Evolutionary conservation across 2,329 filamentous ascomycete genomes (phyloP).

Genomic region (Teratosphaeria nubilosa): DNA sequence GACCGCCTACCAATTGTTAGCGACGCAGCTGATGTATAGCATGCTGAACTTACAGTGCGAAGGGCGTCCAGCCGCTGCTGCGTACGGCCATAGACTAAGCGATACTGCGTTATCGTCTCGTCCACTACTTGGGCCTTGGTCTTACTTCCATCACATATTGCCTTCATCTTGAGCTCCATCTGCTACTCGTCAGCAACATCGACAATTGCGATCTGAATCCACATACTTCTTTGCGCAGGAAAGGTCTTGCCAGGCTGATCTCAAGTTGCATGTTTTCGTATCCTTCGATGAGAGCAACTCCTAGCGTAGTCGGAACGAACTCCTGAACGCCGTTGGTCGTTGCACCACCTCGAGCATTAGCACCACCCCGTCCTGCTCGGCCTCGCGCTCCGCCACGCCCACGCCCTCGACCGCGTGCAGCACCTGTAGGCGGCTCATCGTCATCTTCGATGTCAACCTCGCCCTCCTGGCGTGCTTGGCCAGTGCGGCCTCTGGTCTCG

Average conservation of each 20-base stretch:
- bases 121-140: conserved; percentile 65
- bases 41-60: conserved; percentile 36
- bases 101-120: conserved; percentile 79
- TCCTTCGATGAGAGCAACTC: conserved; percentile 82
- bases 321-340: conserved; percentile 55
- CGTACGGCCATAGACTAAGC: conserved; percentile 73
- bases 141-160: conserved; percentile 80
- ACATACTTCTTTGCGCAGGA: conserved; percentile 72
- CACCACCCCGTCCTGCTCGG: conserved; percentile 40
- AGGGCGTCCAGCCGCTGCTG: conserved; percentile 60
- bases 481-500: conserved; percentile 46
- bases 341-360: conserved; percentile 36
- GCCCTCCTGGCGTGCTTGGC: conserved; percentile 19
- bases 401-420: conserved; percentile 25
- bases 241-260: conserved; percentile 87
- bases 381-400: conserved; percentile 31
- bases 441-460: conserved; percentile 24
- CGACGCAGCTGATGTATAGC: not conserved
- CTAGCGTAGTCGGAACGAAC: conserved; percentile 85
- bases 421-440: conserved; percentile 24
- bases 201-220: not conserved
- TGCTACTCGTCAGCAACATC: conserved; percentile 13
- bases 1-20: conserved; percentile 9
- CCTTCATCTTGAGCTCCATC: conserved; percentile 96
- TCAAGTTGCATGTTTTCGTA: conserved; percentile 93